These are phyloP conservation scores for Stemphylium beticola DNA, from an alignment of 2,329 filamentous ascomycete genomes.

Conservation along the genomic window DNA sequence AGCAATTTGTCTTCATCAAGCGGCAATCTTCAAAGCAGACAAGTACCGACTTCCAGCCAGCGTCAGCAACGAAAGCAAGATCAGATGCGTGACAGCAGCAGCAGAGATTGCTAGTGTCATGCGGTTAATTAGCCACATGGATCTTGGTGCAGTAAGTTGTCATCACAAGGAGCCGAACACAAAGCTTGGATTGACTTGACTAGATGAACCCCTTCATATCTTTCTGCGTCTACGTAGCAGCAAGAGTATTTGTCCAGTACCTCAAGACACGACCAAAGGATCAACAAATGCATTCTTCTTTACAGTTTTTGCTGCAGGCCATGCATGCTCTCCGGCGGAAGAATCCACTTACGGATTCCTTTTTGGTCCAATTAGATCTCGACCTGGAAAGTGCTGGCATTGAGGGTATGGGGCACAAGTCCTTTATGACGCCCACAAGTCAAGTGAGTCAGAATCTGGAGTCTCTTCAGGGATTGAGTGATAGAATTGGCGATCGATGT, in stretches of 20 bases:
- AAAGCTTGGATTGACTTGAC: slow-evolving; percentile 21
- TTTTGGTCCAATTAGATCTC: slow-evolving; percentile 89
- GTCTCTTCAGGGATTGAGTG: slow-evolving; percentile 6
- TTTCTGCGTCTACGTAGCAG: slow-evolving; percentile 95
- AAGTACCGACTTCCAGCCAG: slow-evolving; percentile 79
- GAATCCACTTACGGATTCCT: slow-evolving; percentile 92
- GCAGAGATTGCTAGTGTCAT: slow-evolving; percentile 95
- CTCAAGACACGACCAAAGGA: slow-evolving; percentile 93
- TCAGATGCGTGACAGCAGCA: slow-evolving; percentile 89
- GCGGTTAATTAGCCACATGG: slow-evolving; percentile 90
- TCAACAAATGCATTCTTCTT: slow-evolving; percentile 74
- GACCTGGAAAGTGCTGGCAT: slow-evolving; percentile 79
- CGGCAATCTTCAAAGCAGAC: slow-evolving; percentile 96
- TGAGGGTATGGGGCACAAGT: slow-evolving; percentile 55
- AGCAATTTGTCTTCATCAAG: slow-evolving; percentile 96
- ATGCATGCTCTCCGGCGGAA: slow-evolving; percentile 88
- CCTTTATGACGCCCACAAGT: slow-evolving; percentile 43
- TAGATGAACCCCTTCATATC: slow-evolving; percentile 96
- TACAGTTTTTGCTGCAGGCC: slow-evolving; percentile 88
- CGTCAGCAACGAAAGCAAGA: slow-evolving; percentile 87
- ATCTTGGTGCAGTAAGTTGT: slow-evolving; percentile 76
- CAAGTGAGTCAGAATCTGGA: slow-evolving; percentile 12
- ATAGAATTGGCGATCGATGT: slow-evolving; percentile 6
- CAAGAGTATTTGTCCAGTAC: slow-evolving; percentile 93
- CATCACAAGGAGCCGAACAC: background rate